Evolutionary conservation across 305 asterid genomes (phyloP), one percentile per base, ranked within the genome.

Genomic region (Salvia sclarea): DNA sequence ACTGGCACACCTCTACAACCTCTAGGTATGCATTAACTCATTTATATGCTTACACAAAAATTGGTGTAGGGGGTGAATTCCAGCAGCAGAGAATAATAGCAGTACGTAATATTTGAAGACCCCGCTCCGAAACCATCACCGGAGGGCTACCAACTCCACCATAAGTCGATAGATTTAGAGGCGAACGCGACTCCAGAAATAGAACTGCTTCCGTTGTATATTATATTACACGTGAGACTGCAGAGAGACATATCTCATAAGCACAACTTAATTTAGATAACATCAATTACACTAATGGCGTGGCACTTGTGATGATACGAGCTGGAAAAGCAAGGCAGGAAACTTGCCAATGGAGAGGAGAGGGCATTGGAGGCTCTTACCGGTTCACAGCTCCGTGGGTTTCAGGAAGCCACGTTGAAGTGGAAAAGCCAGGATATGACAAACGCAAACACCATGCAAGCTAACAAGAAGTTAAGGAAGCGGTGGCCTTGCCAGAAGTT

Each of bases 381-480:
- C 3, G 18, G 18, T 28, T 54, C 59, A 53, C 13, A 24, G 20
- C 37, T 21, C 28, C n/a, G 8, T 10, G 28, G 12, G 37, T 40
- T 33, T 83, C 81, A 84, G 3, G 87, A 78, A 45, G 81, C 86
- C 8, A 87, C 80, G 6, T 90, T 88, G 87, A 90, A 90, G 82
- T 86, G 97, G 58, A 90, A 88, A 62, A 88, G 90, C 97, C 91
- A 86, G 10, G 96, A 89, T 21, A 89, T 76, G 41, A 85, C 92
- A 40, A 89, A 87, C 10, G 91, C 92, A 73, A 85, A 84, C 59
- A 87, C 95, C 91, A 89, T 84, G 70, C 92, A 87, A 49, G 89
- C 92, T 55, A 87, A 66, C 79, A 86, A 61, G 73, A 86, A 86
- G 72, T 90, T 90, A 41, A 90, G 85, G 47, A 88, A 84, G n/a